These are phyloP conservation scores for Lolium rigidum DNA, from an alignment of 176 grass and related monocot species.

Conservation along the genomic window DNA sequence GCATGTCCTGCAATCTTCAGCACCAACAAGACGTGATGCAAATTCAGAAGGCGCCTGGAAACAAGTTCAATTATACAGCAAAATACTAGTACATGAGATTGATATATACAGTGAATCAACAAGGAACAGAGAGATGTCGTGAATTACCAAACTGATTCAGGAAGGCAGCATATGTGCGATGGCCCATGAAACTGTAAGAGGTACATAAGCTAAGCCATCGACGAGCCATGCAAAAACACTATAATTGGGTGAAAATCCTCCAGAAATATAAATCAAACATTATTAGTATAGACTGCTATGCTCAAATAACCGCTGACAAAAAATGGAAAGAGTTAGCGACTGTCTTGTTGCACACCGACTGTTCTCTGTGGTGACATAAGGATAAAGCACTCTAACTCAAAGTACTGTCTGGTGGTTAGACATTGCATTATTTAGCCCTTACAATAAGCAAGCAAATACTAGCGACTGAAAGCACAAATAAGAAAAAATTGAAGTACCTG, in stretches of 20 bases:
- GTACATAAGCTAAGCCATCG: slow-evolving; percentile 51
- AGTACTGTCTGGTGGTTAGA: background rate
- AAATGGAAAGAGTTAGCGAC: background rate
- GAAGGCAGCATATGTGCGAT: background rate
- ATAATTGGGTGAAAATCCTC: slow-evolving; percentile 57
- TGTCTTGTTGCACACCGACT: background rate
- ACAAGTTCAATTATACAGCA: background rate
- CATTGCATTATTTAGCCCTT: background rate
- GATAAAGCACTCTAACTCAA: background rate
- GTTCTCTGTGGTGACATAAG: background rate
- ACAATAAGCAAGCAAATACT: background rate
- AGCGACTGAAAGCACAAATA: background rate
- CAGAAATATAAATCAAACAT: slow-evolving; percentile 5
- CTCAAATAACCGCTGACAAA: background rate
- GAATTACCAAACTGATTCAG: background rate
- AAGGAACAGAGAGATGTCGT: background rate
- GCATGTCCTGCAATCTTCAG: background rate
- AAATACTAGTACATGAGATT: background rate
- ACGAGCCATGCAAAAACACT: slow-evolving; percentile 80
- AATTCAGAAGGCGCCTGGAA: slow-evolving; percentile 11
- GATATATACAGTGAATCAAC: background rate
- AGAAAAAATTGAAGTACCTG: slow-evolving; percentile 40
- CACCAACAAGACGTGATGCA: background rate
- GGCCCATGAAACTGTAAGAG: background rate
- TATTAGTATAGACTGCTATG: slow-evolving; percentile 21